phyloP scores from a whole-genome alignment of 2,329 filamentous ascomycete species.

The Biscogniauxia sp. region DNA sequence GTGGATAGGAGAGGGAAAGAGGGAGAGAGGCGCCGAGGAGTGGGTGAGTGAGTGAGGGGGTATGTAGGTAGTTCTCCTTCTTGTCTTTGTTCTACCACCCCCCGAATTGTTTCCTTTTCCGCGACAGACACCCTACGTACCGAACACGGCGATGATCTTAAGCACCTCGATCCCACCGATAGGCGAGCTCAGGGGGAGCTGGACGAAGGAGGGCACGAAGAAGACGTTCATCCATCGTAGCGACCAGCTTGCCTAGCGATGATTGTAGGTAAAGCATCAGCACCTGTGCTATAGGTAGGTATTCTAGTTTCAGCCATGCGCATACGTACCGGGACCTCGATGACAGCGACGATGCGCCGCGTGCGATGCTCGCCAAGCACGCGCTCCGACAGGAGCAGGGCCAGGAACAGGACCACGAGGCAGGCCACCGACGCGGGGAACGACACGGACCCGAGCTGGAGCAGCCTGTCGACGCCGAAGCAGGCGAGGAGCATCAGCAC shows the following conservation, averaged over 20 bases:
- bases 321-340: slow-evolving; percentile 53
- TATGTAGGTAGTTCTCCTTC: not conserved
- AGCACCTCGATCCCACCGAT: slow-evolving; percentile 54
- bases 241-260: slow-evolving; percentile 52
- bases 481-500: slow-evolving; percentile 40
- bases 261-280: too few species aligned
- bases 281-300: too few species aligned
- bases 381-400: slow-evolving; percentile 45
- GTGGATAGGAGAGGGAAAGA: not conserved
- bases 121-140: slow-evolving; percentile 37
- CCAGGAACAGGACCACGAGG: slow-evolving; percentile 52
- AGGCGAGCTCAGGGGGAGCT: slow-evolving; percentile 54
- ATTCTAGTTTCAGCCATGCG: too few species aligned
- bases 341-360: slow-evolving; percentile 43
- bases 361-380: slow-evolving; percentile 49
- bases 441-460: slow-evolving; percentile 45
- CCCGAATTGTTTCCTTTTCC: too few species aligned
- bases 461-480: slow-evolving; percentile 43
- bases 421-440: slow-evolving; percentile 62
- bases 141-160: slow-evolving; percentile 58
- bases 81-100: not conserved
- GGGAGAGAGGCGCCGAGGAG: not conserved
- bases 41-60: too few species aligned
- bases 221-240: slow-evolving; percentile 58
- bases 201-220: slow-evolving; percentile 59